These are phyloP conservation scores for Phyllachora maydis DNA, from an alignment of 2,329 filamentous ascomycete genomes.

Conservation along the genomic window DNA sequence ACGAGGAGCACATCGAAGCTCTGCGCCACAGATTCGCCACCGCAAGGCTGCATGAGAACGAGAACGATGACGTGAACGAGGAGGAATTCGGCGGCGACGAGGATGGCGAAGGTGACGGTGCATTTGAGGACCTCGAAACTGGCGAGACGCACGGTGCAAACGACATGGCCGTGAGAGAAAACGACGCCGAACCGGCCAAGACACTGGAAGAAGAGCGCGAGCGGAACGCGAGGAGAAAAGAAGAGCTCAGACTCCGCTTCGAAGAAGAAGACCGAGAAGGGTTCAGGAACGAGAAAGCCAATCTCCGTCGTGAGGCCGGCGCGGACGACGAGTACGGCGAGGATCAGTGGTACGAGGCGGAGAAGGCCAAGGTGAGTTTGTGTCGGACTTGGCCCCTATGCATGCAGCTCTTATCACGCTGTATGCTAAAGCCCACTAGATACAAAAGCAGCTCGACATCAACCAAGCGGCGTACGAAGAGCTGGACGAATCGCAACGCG, in stretches of 20 bases:
- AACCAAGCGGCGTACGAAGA: constrained; percentile 85
- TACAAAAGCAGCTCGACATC: constrained; percentile 93
- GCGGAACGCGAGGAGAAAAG: constrained; percentile 77
- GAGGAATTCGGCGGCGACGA: constrained; percentile 1
- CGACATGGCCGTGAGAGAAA: too few species aligned
- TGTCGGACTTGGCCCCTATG: too few species aligned
- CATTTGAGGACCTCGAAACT: constrained; percentile 58
- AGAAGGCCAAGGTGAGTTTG: constrained; percentile 83
- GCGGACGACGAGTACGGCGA: constrained; percentile 72
- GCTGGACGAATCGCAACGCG: constrained; percentile 66
- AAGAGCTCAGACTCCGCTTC: constrained; percentile 84
- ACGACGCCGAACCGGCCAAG: constrained; percentile 17
- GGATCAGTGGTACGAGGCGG: constrained; percentile 95
- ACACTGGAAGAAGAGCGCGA: constrained; percentile 73
- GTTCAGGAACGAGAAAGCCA: constrained; percentile 74
- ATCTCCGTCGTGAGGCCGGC: constrained; percentile 48
- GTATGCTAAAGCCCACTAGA: too few species aligned
- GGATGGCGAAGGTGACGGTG: constrained; percentile 12
- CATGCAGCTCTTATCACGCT: too few species aligned
- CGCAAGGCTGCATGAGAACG: constrained; percentile 35
- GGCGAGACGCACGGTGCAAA: constrained; percentile 34
- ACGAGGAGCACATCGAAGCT: constrained; percentile 54
- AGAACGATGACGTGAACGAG: constrained; percentile 16
- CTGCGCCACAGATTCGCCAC: constrained; percentile 60
- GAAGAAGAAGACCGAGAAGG: constrained; percentile 97